phyloP scores from a whole-genome alignment of 805 yeast species.

The Starmerella khaoyaiensis region DNA sequence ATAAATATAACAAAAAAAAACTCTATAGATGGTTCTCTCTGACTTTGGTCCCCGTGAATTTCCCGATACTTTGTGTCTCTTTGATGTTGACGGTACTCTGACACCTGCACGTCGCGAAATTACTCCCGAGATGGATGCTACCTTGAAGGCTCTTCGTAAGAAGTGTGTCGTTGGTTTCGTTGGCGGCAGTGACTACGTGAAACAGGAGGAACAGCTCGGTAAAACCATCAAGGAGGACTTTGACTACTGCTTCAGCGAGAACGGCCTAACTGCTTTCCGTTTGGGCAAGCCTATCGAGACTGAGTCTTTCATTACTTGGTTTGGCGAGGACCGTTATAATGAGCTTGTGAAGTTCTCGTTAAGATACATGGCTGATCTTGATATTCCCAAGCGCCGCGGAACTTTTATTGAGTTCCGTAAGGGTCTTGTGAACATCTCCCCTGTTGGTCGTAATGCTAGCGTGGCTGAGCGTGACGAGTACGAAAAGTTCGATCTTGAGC shows the following conservation, averaged over 20 bases:
- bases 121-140: slow-evolving; percentile 56
- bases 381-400: slow-evolving; percentile 95
- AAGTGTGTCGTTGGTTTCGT: slow-evolving; percentile 94
- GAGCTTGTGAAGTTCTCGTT: slow-evolving; percentile 74
- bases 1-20: too few relatives aligned
- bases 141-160: slow-evolving; percentile 65
- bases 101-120: slow-evolving; percentile 81
- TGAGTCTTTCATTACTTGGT: slow-evolving; percentile 88
- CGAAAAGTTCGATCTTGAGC: slow-evolving; percentile 68
- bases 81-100: slow-evolving; percentile 97
- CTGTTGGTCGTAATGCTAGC: slow-evolving; percentile 96
- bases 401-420: slow-evolving; percentile 98
- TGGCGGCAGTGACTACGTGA: slow-evolving; percentile 89
- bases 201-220: slow-evolving; percentile 95
- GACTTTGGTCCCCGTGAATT: slow-evolving; percentile 60
- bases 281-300: slow-evolving; percentile 76
- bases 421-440: slow-evolving; percentile 97
- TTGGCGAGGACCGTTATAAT: slow-evolving; percentile 91
- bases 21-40: slow-evolving; percentile 33
- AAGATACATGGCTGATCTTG: slow-evolving; percentile 70
- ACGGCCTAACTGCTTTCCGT: slow-evolving; percentile 96
- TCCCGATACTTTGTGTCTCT: slow-evolving; percentile 67
- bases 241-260: slow-evolving; percentile 94
- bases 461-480: slow-evolving; percentile 86
- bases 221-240: slow-evolving; percentile 58